phyloP scores from a whole-genome alignment of 1,284 basidiomycete genomes.

The Boletus sp. region DNA sequence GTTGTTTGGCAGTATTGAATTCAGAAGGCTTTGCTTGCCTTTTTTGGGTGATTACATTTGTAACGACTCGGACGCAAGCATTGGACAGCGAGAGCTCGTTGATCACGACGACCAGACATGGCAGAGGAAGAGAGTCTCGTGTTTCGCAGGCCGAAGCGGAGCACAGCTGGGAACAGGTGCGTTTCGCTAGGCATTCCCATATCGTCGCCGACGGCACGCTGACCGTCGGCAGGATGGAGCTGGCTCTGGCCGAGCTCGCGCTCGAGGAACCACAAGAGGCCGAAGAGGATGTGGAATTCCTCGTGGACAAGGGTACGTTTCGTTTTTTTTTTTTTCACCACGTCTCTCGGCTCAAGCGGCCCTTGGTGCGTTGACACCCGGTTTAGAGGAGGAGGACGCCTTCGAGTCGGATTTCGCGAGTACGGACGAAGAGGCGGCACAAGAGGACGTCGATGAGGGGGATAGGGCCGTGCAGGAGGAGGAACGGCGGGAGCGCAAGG shows the following conservation, averaged over 20 bases:
- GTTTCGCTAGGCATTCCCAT: background rate
- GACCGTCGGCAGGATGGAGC: conserved; percentile 55
- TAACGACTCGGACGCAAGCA: background rate
- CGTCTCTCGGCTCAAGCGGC: background rate
- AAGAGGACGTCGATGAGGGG: conserved; percentile 49
- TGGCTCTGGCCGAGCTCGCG: conserved; percentile 67
- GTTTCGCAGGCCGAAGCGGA: conserved; percentile 56
- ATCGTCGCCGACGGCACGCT: background rate
- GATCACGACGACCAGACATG: conserved; percentile 18
- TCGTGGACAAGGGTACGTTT: conserved; percentile 51
- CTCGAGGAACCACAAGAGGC: conserved; percentile 55
- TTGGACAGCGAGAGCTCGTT: background rate
- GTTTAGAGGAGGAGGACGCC: conserved; percentile 68
- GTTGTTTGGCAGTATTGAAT: conserved; percentile 27
- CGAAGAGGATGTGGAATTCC: conserved; percentile 71
- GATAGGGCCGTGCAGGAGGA: conserved; percentile 59
- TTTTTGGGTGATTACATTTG: background rate
- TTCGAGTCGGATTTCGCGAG: conserved; percentile 80
- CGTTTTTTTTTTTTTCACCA: background rate
- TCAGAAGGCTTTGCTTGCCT: conserved; percentile 9
- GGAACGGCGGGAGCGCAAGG: conserved; percentile 56
- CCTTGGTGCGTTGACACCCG: background rate
- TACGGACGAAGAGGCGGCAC: conserved; percentile 67
- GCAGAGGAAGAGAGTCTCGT: conserved; percentile 49
- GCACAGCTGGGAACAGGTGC: conserved; percentile 72